These are phyloP conservation scores for Colletotrichum tabaci DNA, from an alignment of 2,329 filamentous ascomycete genomes.

Conservation along the genomic window DNA sequence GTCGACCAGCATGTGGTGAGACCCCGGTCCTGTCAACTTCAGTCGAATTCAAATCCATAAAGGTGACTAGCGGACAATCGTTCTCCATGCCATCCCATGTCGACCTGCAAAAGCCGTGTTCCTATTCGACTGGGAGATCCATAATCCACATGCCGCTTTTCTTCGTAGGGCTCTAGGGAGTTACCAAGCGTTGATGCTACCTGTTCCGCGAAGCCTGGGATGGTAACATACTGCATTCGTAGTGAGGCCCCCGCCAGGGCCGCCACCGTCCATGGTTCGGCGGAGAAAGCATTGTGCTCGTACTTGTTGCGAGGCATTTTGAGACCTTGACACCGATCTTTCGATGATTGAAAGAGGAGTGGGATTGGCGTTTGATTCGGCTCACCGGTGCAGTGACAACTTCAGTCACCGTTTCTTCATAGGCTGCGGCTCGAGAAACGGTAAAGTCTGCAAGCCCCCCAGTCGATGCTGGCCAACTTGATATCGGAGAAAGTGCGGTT, in stretches of 20 bases:
- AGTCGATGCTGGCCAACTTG: neutral
- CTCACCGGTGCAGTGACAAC: conserved; percentile 2
- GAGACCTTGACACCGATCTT: conserved; percentile 17
- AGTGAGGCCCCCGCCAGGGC: neutral
- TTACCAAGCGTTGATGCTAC: conserved; percentile 35
- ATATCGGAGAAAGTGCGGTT: neutral
- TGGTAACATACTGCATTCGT: neutral
- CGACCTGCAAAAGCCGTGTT: conserved; percentile 27
- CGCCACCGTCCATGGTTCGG: conserved; percentile 32
- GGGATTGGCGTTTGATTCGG: conserved; percentile 14
- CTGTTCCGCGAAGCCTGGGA: conserved; percentile 39
- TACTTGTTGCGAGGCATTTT: conserved; percentile 30
- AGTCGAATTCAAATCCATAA: conserved; percentile 34
- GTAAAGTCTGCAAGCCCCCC: no score
- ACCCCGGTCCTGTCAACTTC: conserved; percentile 26
- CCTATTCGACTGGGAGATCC: conserved; percentile 31
- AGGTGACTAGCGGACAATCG: conserved; percentile 39
- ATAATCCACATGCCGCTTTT: conserved; percentile 30
- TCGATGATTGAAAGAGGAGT: conserved; percentile 14
- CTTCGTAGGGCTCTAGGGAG: conserved; percentile 39
- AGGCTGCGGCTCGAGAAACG: conserved; percentile 1
- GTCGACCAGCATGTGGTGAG: conserved; percentile 30
- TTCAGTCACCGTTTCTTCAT: conserved; percentile 13
- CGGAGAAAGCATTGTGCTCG: conserved; percentile 24
- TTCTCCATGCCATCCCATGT: conserved; percentile 42